Base-by-base conservation (phyloP, 306 rosid genomes). In the Abrus pulchellus region DNA sequence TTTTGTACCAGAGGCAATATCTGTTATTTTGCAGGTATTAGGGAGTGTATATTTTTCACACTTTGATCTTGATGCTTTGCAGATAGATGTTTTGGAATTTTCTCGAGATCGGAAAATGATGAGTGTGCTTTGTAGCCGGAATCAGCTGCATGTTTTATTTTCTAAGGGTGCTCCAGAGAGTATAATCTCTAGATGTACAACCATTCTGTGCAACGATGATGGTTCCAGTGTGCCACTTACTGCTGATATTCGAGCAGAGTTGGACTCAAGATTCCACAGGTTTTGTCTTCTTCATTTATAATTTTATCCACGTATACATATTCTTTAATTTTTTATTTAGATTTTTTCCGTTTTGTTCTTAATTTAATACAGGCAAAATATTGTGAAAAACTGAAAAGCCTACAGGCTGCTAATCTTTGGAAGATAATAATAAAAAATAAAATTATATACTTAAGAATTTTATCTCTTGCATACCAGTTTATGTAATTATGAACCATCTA, bases 151-250 rank as follows among this genome's bases (percentile, higher is more conserved):
- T 70, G 80, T 91, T 74, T 76, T 95, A 82, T 95, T 95, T 83
- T 90, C 94, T 33, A 95, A 95, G 88, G 99, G 99, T 73, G 98
- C 99, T 75, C 99, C 99, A 7, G 99, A 95, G 90, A 93, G 97
- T 81, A 90, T 95, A 70, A 82, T 95, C 34, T 80, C 97, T 76
- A 86, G 94, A 82, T 91, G 98, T 87, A 81, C 97, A 78, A 85
- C 84, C 84, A 88, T 93, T 80, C 76, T 95, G 82, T 93, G 97
- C 85, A 95, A 93, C 45, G 91, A 86, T 11, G 88, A 88, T 83
- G 94, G 96, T 78, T 93, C 97, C 50, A 83, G 87, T 57, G 81
- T 75, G 81, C 92, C 97, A 63, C 89, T 95, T 49, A 93, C 99
- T 6, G 76, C 93, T 75, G 87, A 74, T 82, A 83, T 86, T 82